Base-by-base conservation (phyloP, 176 grass and related monocot genomes). In the Oropetium thomaeum region DNA sequence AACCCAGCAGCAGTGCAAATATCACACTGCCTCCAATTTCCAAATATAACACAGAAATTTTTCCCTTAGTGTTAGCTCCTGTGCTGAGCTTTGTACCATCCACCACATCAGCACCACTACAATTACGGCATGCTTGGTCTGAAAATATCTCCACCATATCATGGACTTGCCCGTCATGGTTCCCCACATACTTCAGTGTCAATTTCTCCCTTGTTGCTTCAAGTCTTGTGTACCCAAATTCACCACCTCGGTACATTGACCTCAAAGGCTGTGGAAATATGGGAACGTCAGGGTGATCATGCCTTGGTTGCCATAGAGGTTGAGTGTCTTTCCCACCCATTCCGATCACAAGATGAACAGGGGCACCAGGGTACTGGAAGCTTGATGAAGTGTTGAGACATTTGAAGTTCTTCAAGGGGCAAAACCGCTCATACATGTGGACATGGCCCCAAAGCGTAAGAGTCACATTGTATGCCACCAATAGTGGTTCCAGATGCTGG, bases 391-490 rank as follows among this genome's bases (percentile, higher is more conserved):
- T 76, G 81, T 92, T 74, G 10, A 88, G 10, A 41, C 96, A 99
- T 45, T 79, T 81, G 34, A 74, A 90, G 32, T 99, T 92, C 77
- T 89, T 92, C 16, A 99, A 41, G 25, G 91, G 91, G 76, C 91
- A 99, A 71, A 95, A 99, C 75, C 96, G 87, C 79, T 99, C 91
- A 14, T 99, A 99, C 78, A 89, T 90, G 71, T 99, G 96, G 30
- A 95, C 87, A 88, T 99, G 96, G 5, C 96, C 91, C 96, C 91
- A 99, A 9, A 99, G 71, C 63, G 96, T 91, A 72, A 99, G 79
- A 19, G 96, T 99, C 43, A 99, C 96, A 26, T 99, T 99, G 71
- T 99, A 72, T 44, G 80, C 45, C 40, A 95, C 82, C 58, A 99
- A 49, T 32, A 99, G 82, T 34, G 89, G 87, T 76, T 99, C 96